Evolutionary conservation across 2,329 filamentous ascomycete genomes (phyloP).

Genomic region (Colletotrichum sp.): DNA sequence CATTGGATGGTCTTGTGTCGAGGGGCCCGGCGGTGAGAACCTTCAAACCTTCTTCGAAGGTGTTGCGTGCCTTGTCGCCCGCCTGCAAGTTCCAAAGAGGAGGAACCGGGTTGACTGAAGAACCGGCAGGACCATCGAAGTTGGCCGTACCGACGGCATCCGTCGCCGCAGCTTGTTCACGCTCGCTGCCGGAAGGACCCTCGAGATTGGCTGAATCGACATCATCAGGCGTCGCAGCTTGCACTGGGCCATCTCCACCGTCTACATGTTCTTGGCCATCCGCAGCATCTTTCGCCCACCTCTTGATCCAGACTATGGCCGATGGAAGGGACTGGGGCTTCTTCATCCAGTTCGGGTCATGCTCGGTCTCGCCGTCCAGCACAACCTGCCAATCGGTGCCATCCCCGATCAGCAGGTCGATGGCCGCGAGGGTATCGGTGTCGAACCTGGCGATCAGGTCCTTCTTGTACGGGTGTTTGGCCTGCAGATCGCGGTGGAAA

Average conservation of each 20-base stretch:
- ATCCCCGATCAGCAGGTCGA: neutral
- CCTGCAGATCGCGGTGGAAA: neutral
- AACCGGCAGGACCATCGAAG: neutral
- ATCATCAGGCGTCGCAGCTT: neutral
- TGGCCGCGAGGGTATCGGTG: neutral
- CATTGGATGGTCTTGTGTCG: no score
- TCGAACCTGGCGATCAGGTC: neutral
- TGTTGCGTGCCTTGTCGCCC: neutral
- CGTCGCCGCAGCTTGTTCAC: neutral
- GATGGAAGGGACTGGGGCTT: neutral
- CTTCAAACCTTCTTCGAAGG: neutral
- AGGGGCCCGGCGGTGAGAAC: neutral
- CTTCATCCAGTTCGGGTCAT: neutral
- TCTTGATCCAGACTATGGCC: neutral
- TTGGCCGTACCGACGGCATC: neutral
- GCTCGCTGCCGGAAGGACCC: neutral
- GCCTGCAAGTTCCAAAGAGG: neutral
- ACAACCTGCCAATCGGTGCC: neutral
- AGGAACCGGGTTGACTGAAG: neutral
- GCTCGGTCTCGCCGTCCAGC: neutral
- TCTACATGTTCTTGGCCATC: neutral
- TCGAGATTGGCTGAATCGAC: neutral
- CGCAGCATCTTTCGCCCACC: neutral
- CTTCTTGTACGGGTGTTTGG: neutral
- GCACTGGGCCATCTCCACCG: neutral